A percentile compares a stretch with the other conserved stretches of the same genome.
These are phyloP conservation scores for Cladorrhinum samala DNA, from an alignment of 495 filamentous ascomycete genomes.

Conservation along the genomic window DNA sequence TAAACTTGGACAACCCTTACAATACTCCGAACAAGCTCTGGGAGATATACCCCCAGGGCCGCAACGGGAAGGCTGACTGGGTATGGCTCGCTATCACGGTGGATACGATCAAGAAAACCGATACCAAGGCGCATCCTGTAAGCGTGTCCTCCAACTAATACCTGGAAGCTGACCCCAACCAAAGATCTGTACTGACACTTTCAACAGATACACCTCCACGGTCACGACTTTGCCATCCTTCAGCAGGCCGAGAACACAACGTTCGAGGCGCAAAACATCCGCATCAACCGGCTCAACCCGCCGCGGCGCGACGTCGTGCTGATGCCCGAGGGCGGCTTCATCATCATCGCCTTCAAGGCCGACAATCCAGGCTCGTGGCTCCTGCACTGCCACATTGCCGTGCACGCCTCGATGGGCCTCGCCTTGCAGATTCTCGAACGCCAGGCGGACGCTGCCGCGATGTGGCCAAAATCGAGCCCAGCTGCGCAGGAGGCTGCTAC, in stretches of 20 bases:
- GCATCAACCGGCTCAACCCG: constrained; percentile 36
- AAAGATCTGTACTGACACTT: constrained; percentile 3
- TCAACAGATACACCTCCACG: constrained; percentile 54
- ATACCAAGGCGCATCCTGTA: not conserved
- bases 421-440: constrained; percentile 42
- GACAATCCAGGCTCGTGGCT: constrained; percentile 45
- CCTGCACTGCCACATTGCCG: constrained; percentile 45
- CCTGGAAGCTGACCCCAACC: not conserved
- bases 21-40: constrained; percentile 2
- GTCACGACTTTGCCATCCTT: constrained; percentile 54
- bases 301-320: constrained; percentile 31
- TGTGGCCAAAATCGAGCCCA: constrained; percentile 6
- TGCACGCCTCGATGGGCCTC: constrained; percentile 44
- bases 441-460: constrained; percentile 18
- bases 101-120: constrained; percentile 11
- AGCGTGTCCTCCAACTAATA: not conserved
- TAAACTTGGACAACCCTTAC: constrained; percentile 9
- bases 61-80: constrained; percentile 9
- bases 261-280: constrained; percentile 10
- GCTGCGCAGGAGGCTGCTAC: not conserved
- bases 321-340: constrained; percentile 31
- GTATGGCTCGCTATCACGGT: constrained; percentile 25
- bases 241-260: constrained; percentile 37
- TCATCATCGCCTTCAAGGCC: constrained; percentile 40
- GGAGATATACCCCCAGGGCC: constrained; percentile 6